Percentiles rank a stretch among this genome's conserved stretches.
Evolutionary conservation across 2,329 filamentous ascomycete genomes (phyloP).

Genomic region (Calycina marina): DNA sequence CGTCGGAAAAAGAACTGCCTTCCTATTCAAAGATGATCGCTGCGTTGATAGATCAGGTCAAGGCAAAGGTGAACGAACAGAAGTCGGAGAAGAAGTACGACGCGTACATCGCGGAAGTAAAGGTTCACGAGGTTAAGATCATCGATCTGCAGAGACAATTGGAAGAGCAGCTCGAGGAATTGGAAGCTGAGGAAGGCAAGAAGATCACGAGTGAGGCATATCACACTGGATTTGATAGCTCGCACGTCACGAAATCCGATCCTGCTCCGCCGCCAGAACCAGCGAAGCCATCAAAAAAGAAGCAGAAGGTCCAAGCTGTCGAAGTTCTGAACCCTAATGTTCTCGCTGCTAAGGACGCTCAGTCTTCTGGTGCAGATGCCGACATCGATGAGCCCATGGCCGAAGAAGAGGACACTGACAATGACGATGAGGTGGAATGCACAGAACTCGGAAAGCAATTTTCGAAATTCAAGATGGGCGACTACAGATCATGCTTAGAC

Average conservation of each 20-base stretch:
- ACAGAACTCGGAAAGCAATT: constrained; percentile 70
- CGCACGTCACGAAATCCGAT: constrained; percentile 54
- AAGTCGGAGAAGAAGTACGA: constrained; percentile 53
- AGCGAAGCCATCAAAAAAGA: constrained; percentile 24
- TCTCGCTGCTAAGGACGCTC: constrained; percentile 27
- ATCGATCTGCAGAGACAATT: constrained; percentile 64
- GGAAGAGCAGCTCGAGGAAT: constrained; percentile 54
- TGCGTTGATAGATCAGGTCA: constrained; percentile 87
- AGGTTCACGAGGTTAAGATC: constrained; percentile 64
- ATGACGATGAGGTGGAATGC: constrained; percentile 62
- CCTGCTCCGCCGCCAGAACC: constrained; percentile 12
- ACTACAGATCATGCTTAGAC: constrained; percentile 58
- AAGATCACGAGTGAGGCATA: constrained; percentile 93
- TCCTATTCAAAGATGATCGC: constrained; percentile 97
- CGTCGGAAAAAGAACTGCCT: constrained; percentile 54
- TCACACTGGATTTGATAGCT: constrained; percentile 82
- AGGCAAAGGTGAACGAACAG: constrained; percentile 58
- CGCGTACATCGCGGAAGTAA: constrained; percentile 66
- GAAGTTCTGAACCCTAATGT: constrained; percentile 63
- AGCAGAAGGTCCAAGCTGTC: constrained; percentile 35
- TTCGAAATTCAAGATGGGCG: constrained; percentile 57
- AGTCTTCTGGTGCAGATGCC: constrained; percentile 43
- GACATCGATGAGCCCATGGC: constrained; percentile 39
- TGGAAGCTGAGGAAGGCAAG: constrained; percentile 70
- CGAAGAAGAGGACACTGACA: constrained; percentile 37